phyloP scores from a whole-genome alignment of 176 grass and related monocot species.

The Luzula sylvatica region DNA sequence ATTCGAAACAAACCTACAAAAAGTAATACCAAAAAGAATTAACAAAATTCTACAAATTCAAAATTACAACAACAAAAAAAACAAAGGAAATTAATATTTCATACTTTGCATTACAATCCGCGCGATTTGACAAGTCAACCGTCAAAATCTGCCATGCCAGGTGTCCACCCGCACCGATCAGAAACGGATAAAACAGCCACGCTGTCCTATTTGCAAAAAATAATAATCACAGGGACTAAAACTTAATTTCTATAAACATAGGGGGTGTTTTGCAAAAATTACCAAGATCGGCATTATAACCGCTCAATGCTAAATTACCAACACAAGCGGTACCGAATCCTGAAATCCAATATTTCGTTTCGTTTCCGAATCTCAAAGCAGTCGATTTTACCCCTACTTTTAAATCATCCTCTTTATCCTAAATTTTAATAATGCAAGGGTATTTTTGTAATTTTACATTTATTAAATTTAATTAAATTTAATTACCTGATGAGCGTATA shows the following conservation, averaged over 20 bases:
- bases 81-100: constrained; percentile 1
- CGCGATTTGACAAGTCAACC: constrained; percentile 49
- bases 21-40: neutral
- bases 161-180: constrained; percentile 44
- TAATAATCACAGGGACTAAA: no score
- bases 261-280: no score
- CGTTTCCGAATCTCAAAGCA: constrained; percentile 69
- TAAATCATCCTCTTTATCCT: constrained; percentile 93
- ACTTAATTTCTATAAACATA: no score
- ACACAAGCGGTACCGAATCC: constrained; percentile 56
- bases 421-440: no score
- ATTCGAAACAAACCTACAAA: constrained; percentile 70
- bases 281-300: constrained; percentile 81
- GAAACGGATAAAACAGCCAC: constrained; percentile 72
- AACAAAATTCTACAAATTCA: neutral
- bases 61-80: neutral
- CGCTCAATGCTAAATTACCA: constrained; percentile 44
- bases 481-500: constrained; percentile 90
- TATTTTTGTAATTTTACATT: no score
- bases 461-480: neutral
- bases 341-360: constrained; percentile 65
- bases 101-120: constrained; percentile 74
- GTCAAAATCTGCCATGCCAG: constrained; percentile 69
- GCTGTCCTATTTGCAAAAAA: constrained; percentile 30
- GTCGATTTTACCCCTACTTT: constrained; percentile 89